These are phyloP conservation scores for Anethum foeniculum DNA, from an alignment of 140 eudicot species.

Conservation along the genomic window DNA sequence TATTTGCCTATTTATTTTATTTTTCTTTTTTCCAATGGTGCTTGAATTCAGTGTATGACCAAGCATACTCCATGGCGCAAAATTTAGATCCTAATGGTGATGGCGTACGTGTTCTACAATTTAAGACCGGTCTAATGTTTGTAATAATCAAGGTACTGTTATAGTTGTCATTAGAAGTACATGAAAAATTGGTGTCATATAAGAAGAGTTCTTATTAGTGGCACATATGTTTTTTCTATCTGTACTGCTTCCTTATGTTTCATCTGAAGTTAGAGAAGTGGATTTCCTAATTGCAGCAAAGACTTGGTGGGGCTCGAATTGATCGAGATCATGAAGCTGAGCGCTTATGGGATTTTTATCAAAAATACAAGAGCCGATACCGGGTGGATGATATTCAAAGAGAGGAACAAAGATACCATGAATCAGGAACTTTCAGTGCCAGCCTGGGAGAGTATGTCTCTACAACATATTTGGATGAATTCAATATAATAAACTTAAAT, in stretches of 20 bases:
- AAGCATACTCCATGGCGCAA: constrained; percentile 94
- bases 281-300: constrained; percentile 51
- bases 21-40: neutral
- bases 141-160: constrained; percentile 67
- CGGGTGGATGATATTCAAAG: constrained; percentile 75
- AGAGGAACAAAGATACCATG: constrained; percentile 69
- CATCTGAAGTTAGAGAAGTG: neutral
- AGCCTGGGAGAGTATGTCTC: constrained; percentile 59
- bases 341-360: constrained; percentile 78
- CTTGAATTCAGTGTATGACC: constrained; percentile 73
- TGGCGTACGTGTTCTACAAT: constrained; percentile 96
- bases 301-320: constrained; percentile 60
- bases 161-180: neutral
- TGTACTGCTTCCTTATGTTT: neutral
- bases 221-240: no score
- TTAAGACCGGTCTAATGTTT: constrained; percentile 92
- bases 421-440: constrained; percentile 76
- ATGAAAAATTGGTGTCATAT: neutral
- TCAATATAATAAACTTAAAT: neutral
- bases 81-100: constrained; percentile 84
- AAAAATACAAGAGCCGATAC: constrained; percentile 66
- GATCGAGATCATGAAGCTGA: constrained; percentile 82
- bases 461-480: neutral
- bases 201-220: no score
- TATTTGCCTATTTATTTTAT: constrained; percentile 8